Evolutionary conservation across 176 grass and related monocot genomes (phyloP), one percentile per base, ranked within the genome.

Genomic region (Oryza meyeriana): DNA sequence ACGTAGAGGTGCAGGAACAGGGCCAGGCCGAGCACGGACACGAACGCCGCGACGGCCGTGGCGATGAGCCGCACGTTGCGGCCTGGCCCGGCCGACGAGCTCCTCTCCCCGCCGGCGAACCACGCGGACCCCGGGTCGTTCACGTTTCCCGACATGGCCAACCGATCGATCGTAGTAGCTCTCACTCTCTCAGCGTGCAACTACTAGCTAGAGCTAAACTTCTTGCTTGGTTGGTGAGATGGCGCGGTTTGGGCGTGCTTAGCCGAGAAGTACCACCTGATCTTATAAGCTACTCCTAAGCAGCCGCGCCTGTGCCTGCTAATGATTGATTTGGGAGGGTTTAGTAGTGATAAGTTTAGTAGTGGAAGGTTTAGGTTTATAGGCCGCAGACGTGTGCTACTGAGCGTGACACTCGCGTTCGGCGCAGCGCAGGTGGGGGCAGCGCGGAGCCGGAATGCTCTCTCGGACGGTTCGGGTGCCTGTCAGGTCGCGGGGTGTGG

Each of bases 91-190:
- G 74, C 11, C 5, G 83, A 1, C 22, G 66, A 28, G 6, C 79
- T 75, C 30, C 74, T 71, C 22, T 61, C 66, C 4, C 79, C 67
- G 8, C 45, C 42, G 62, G 63, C 88, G 75, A 90, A 90, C 88
- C 88, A 90, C 24, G 79, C 88, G 29, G 88, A 90, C 4, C 88
- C 88, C 11, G 88, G 88, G 69, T 90, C 88, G 78, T 45, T 89
- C 66, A 69, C 66, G 64, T 72, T 89, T 67, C 36, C 17, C 14
- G 55, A 61, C 88, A 89, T 66, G 78, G 81, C 47, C 7, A 47
- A n/a, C 34, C n/a, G 31, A 3, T 68, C 0, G 16, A 12, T 30
- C 25, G 31, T n/a, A n/a, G n/a, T n/a, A n/a, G n/a, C n/a, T n/a
- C n/a, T n/a, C n/a, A n/a, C n/a, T n/a, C n/a, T n/a, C n/a, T n/a